phyloP scores from a whole-genome alignment of 768 basidiomycete genomes.

The Hemileccinum impolitum region DNA sequence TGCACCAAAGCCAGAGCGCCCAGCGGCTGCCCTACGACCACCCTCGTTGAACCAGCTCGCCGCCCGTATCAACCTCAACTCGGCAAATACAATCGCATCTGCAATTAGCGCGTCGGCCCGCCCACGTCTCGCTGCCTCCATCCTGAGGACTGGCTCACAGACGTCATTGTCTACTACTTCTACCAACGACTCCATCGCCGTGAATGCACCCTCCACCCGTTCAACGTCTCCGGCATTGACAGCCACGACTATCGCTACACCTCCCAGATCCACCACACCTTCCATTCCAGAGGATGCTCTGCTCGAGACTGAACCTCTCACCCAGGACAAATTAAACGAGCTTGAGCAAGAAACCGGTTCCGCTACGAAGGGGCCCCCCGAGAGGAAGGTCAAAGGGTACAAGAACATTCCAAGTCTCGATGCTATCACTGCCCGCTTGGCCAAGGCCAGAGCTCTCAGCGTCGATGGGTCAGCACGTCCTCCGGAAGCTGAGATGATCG shows the following conservation, averaged over 20 bases:
- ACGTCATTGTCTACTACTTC: constrained; percentile 50
- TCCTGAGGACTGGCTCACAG: constrained; percentile 59
- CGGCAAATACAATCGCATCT: constrained; percentile 20
- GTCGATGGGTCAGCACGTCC: constrained; percentile 61
- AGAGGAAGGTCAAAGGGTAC: constrained; percentile 57
- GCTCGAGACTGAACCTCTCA: constrained; percentile 46
- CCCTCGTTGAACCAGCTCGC: constrained; percentile 82
- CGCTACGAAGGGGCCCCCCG: constrained; percentile 23
- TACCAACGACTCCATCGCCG: constrained; percentile 58
- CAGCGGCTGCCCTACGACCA: constrained; percentile 39
- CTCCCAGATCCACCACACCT: constrained; percentile 40
- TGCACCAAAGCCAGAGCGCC: constrained; percentile 37
- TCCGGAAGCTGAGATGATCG: constrained; percentile 73
- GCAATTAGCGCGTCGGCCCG: constrained; percentile 37
- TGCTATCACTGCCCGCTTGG: constrained; percentile 77
- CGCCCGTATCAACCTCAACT: constrained; percentile 61
- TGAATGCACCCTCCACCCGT: constrained; percentile 64
- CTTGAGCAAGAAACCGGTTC: constrained; percentile 52
- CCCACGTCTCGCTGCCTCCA: constrained; percentile 71
- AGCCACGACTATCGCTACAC: constrained; percentile 41
- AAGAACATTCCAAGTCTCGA: constrained; percentile 87
- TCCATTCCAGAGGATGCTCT: constrained; percentile 36
- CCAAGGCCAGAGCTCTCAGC: constrained; percentile 62
- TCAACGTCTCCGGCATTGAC: constrained; percentile 61
- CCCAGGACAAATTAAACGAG: constrained; percentile 62